Percentiles rank a stretch among this genome's conserved stretches.
Conservation (phyloP, 1,284 basidiomycete genomes). For the Omphalotus olearius region DNA sequence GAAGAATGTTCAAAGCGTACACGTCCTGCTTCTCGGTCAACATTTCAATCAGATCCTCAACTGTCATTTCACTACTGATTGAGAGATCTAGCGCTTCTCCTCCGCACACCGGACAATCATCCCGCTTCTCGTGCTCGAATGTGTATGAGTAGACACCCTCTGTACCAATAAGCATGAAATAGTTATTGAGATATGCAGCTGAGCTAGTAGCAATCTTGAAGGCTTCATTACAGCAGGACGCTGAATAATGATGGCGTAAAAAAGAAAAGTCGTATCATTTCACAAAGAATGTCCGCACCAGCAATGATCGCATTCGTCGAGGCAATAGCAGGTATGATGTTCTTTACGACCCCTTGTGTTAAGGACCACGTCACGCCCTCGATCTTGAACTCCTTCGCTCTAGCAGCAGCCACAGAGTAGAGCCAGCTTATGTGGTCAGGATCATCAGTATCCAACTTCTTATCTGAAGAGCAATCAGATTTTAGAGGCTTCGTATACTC, state of each 20-base stretch:
- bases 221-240: constrained; percentile 98
- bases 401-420: constrained; percentile 72
- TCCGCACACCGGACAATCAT: constrained; percentile 96
- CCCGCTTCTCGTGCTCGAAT: constrained; percentile 90
- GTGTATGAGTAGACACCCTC: constrained; percentile 98
- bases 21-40: constrained; percentile 83
- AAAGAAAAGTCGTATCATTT: neutral
- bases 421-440: constrained; percentile 97
- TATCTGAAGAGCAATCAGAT: constrained; percentile 49
- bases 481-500: neutral
- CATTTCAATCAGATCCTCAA: constrained; percentile 84
- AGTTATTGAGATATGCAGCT: constrained; percentile 94
- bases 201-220: constrained; percentile 97
- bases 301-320: constrained; percentile 97
- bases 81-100: constrained; percentile 78
- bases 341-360: constrained; percentile 99
- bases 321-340: constrained; percentile 98
- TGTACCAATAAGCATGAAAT: constrained; percentile 97
- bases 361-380: constrained; percentile 97
- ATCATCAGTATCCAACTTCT: constrained; percentile 94
- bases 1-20: constrained; percentile 42
- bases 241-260: constrained; percentile 34
- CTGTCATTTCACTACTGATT: constrained; percentile 67
- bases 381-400: constrained; percentile 93
- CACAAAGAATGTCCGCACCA: constrained; percentile 39